Evolutionary conservation across 371 early-diverging fungal species (phyloP), one percentile per base, ranked within the genome.

Genomic region (Rhizopus microsporus): DNA sequence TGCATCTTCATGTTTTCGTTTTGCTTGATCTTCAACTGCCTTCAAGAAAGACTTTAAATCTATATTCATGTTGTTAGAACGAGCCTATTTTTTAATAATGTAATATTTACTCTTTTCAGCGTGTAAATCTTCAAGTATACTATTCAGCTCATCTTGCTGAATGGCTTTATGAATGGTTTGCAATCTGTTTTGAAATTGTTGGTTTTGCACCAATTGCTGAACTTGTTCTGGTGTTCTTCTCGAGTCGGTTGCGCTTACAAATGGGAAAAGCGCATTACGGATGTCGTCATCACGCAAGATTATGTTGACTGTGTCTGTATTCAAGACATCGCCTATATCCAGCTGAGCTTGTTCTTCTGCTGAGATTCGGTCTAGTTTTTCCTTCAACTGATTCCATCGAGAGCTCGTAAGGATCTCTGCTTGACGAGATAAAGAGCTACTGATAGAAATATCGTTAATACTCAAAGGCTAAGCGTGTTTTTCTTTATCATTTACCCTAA

Each of bases 151-250:
- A 5, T 90, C 92, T 8, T 86, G 81, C 57, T 87, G 80, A 30
- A 92, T 73, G 32, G 88, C 86, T 17, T 69, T 69, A 55, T 83
- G 82, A 54, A 92, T 67, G 1, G 83, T 74, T 9, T 78, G 82
- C 39, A 90, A 67, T 37, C 90, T 82, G 69, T 88, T 85, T 45
- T 79, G 80, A 66, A 92, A 90, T 61, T 88, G 88, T 45, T 89
- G 84, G 33, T 85, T 84, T 23, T 79, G 71, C 1, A 88, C 72
- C 13, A 89, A 75, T 49, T 82, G 80, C 7, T 81, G 79, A 13
- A 89, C 66, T 39, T 85, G 78, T 44, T 78, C 84, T 9, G 73
- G 69, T 0, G 83, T 75, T 13, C 68, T 71, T 15, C 75, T 71
- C 6, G 30, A 8, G 5, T 72, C 60, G 15, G 69, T 65, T 38